Evolutionary conservation across 129 eudicot species (phyloP), one percentile per base, ranked within the genome.

Genomic region (Deinandra increscens): DNA sequence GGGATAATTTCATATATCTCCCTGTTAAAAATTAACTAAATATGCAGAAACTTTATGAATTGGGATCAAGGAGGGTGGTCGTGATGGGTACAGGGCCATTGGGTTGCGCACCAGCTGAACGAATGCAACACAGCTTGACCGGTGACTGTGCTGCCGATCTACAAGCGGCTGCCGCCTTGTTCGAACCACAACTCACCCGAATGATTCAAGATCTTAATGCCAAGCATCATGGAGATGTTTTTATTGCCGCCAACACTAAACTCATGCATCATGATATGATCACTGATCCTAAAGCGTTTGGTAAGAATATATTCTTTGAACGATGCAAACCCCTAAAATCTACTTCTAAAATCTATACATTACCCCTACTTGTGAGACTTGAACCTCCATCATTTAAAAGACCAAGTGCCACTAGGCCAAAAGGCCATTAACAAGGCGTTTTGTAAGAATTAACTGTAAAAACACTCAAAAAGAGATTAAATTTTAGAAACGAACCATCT

Each of bases 51-150:
- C 33, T 78, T 10, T 78, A 72, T 18, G 74, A 72, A 1, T 4
- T 78, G 75, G 82, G 82, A 45, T 20, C 74, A 18, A 55, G 82
- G 70, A 78, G 82, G 74, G 78, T 78, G 39, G 29, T 78, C 0
- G 78, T 78, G 64, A 72, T 73, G 61, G 82, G 82, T n/a, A 11
- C 70, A 0, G 82, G 82, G n/a, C 78, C 78, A 2, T 39, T 78
- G 36, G 82, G 82, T 7, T 78, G 82, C 36, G 82, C 78, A 7
- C 82, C 82, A 17, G 78, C 75, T 0, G 82, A 65, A 18, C 78
- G 78, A 26, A 45, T 68, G 42, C 66, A 37, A 29, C 77, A 71
- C 3, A 61, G 69, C 41, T 1, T 19, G 5, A 37, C 17, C 7
- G 82, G 82, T 13, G 74, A 72, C 14, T 78, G 82, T 38, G 74